Conservation (phyloP, 1,139 yeast species). For the Debaryomyces subglobosus region DNA sequence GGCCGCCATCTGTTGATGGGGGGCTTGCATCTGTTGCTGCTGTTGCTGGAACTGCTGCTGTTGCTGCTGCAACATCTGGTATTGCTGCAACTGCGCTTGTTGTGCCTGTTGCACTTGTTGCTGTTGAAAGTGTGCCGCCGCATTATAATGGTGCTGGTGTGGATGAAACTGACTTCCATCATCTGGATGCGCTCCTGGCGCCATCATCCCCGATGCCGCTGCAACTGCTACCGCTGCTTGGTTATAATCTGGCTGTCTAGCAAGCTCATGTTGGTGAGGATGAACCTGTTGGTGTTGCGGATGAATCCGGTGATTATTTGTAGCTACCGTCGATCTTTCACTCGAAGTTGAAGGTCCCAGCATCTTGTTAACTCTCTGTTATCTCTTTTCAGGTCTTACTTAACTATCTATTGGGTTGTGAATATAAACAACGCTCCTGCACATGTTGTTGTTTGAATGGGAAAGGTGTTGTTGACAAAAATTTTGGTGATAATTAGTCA, state of each 20-base stretch:
- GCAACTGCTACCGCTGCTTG: conserved; percentile 26
- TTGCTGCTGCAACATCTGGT: conserved; percentile 29
- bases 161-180: conserved; percentile 28
- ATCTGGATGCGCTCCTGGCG: conserved; percentile 21
- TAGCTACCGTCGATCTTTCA: conserved; percentile 31
- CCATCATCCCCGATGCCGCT: conserved; percentile 17
- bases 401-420: conserved; percentile 15
- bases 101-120: conserved; percentile 19
- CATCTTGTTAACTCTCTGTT: conserved; percentile 16
- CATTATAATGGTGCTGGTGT: conserved; percentile 29
- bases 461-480: conserved; percentile 13
- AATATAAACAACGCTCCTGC: conserved; percentile 21
- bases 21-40: conserved; percentile 12
- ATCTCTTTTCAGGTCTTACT: conserved; percentile 8
- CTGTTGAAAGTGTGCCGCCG: conserved; percentile 27
- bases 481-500: conserved; percentile 12
- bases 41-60: conserved; percentile 19
- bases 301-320: conserved; percentile 13
- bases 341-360: conserved; percentile 39
- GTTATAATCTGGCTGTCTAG: conserved; percentile 19
- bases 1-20: conserved; percentile 17
- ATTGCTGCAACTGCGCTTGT: conserved; percentile 20
- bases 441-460: conserved; percentile 16
- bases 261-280: conserved; percentile 14
- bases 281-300: conserved; percentile 15